These are phyloP conservation scores for Leptomonas pyrrhocoris DNA, from an alignment of 208 protist genomes.

Conservation along the genomic window DNA sequence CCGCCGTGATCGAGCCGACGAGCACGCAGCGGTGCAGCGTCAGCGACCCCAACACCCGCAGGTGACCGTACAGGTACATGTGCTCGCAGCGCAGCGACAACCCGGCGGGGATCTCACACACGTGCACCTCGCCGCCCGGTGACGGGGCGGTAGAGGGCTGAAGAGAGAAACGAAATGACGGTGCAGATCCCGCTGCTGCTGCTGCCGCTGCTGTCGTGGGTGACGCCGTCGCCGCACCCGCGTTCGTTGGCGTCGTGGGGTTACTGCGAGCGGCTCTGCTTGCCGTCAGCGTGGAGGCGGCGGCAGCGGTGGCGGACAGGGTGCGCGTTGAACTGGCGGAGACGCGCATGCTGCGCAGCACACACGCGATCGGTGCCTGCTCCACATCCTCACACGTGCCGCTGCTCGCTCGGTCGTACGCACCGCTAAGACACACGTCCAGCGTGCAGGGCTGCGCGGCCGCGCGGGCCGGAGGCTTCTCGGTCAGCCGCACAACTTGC, in stretches of 20 bases:
- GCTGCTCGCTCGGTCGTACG: background rate
- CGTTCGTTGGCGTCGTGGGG: background rate
- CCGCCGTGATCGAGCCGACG: slow-evolving; percentile 50
- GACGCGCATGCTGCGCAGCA: slow-evolving; percentile 34
- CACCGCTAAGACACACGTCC: slow-evolving; percentile 24
- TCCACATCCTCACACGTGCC: background rate
- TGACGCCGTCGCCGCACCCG: background rate
- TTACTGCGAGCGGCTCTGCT: background rate
- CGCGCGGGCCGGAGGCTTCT: too few species aligned
- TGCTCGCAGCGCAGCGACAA: slow-evolving; percentile 50
- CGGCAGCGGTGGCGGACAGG: background rate
- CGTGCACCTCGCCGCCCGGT: slow-evolving; percentile 25
- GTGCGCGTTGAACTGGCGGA: slow-evolving; percentile 3
- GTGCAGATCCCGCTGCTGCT: background rate
- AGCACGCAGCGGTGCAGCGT: slow-evolving; percentile 62
- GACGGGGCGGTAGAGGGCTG: slow-evolving; percentile 30
- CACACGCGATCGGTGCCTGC: slow-evolving; percentile 16
- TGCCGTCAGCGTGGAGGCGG: too few species aligned
- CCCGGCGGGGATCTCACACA: slow-evolving; percentile 40
- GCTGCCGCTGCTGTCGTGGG: background rate
- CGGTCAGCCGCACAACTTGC: too few species aligned
- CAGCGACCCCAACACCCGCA: slow-evolving; percentile 60
- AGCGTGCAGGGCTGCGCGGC: background rate
- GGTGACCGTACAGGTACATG: slow-evolving; percentile 55
- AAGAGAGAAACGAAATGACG: slow-evolving; percentile 20